Conservation (phyloP, 345 rosid genomes). For the Dimocarpus longan region DNA sequence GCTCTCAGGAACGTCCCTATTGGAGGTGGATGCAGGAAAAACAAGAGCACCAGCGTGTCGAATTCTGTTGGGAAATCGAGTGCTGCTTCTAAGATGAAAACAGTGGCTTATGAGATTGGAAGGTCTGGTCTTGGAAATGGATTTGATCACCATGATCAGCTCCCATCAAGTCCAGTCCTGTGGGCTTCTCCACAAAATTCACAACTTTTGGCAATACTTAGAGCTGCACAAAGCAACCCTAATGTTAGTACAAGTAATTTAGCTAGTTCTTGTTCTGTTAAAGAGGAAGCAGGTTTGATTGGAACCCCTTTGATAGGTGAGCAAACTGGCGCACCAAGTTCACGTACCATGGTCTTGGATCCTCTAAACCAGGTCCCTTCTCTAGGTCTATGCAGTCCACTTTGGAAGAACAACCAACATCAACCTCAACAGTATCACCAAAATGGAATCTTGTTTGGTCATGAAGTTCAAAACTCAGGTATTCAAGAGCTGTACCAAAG, state of each 20-base stretch:
- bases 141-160: constrained; percentile 38
- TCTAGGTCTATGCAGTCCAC: constrained; percentile 42
- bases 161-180: constrained; percentile 40
- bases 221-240: constrained; percentile 48
- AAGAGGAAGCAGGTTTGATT: constrained; percentile 46
- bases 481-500: constrained; percentile 66
- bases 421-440: constrained; percentile 44
- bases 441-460: constrained; percentile 32
- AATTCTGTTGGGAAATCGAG: constrained; percentile 37
- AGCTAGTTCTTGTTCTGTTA: constrained; percentile 29
- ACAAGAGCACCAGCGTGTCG: constrained; percentile 49
- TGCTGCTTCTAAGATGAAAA: constrained; percentile 41
- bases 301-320: constrained; percentile 44
- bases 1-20: constrained; percentile 73
- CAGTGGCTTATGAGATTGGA: constrained; percentile 48
- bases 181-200: constrained; percentile 61
- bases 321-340: constrained; percentile 31
- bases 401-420: constrained; percentile 44
- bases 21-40: constrained; percentile 78
- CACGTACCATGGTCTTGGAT: constrained; percentile 44
- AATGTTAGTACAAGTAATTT: constrained; percentile 39
- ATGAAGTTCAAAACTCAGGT: constrained; percentile 50
- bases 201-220: constrained; percentile 53
- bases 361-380: constrained; percentile 42
- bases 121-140: constrained; percentile 46